A percentile compares a stretch with the other conserved stretches of the same genome.
Conservation (phyloP, 371 early-diverging fungal genomes). For the Capniomyces stellatus region DNA sequence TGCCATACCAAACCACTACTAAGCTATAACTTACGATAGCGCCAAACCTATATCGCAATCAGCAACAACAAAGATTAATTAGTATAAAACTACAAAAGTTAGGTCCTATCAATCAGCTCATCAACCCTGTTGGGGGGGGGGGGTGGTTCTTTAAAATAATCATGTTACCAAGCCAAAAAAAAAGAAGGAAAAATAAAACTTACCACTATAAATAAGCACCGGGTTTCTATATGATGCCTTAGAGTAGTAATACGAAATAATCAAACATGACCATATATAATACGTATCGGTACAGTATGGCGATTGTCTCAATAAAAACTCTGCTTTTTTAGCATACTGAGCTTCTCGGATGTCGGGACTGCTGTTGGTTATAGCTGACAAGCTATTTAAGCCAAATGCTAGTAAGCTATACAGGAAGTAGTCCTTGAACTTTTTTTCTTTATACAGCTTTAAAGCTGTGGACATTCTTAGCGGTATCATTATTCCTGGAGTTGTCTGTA, state of each 20-base stretch:
- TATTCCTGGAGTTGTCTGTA: background rate
- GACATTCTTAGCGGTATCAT: background rate
- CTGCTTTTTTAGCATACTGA: background rate
- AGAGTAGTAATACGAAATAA: background rate
- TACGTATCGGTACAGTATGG: background rate
- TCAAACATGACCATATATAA: background rate
- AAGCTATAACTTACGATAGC: background rate
- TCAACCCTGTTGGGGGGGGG: too few species aligned
- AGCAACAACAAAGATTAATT: too few species aligned
- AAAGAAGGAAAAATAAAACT: too few species aligned
- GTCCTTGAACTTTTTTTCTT: background rate
- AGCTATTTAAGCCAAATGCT: background rate
- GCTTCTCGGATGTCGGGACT: too few species aligned
- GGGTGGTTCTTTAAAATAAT: too few species aligned
- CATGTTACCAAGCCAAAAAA: too few species aligned
- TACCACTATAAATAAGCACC: background rate
- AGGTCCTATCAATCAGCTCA: background rate
- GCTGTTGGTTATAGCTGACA: background rate
- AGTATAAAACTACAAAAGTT: background rate
- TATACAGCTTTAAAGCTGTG: background rate
- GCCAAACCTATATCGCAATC: too few species aligned
- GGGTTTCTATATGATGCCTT: background rate
- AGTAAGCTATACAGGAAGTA: background rate
- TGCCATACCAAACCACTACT: background rate
- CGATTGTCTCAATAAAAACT: background rate